Evolutionary conservation across 176 grass and related monocot species (phyloP).

Genomic region (Cymbopogon citratus): DNA sequence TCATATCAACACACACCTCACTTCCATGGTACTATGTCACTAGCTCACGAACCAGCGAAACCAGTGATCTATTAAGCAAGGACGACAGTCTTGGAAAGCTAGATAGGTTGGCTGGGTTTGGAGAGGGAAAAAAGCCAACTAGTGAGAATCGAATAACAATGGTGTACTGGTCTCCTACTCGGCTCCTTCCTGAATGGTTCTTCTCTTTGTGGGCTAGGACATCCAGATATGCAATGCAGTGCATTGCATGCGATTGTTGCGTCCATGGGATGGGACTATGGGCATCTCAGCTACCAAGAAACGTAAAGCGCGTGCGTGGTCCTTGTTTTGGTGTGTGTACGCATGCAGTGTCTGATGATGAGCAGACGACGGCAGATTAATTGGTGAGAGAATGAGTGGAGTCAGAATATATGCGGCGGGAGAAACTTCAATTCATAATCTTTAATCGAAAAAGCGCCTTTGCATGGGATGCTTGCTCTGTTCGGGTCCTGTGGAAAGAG

Average conservation of each 20-base stretch:
- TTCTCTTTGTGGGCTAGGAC: neutral
- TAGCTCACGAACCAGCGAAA: neutral
- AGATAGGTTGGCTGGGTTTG: neutral
- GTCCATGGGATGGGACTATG: neutral
- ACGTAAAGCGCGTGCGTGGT: neutral
- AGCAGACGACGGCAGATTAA: neutral
- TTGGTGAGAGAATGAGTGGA: constrained; percentile 3
- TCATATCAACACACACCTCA: neutral
- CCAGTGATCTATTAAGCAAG: constrained; percentile 1
- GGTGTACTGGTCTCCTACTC: neutral
- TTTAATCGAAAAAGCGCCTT: neutral
- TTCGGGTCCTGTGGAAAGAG: neutral
- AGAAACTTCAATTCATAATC: constrained; percentile 36
- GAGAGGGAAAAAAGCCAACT: neutral
- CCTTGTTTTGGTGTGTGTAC: constrained; percentile 22
- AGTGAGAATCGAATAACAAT: constrained; percentile 24
- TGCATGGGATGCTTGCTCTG: neutral
- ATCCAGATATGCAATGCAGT: neutral
- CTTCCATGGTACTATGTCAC: neutral
- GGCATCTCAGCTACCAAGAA: neutral
- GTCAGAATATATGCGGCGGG: constrained; percentile 45
- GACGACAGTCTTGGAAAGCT: neutral
- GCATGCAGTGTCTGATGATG: neutral
- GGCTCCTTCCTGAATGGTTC: neutral
- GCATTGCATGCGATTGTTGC: neutral